Conservation (phyloP, 2,329 filamentous ascomycete species). For the Cryphonectria parasitica region DNA sequence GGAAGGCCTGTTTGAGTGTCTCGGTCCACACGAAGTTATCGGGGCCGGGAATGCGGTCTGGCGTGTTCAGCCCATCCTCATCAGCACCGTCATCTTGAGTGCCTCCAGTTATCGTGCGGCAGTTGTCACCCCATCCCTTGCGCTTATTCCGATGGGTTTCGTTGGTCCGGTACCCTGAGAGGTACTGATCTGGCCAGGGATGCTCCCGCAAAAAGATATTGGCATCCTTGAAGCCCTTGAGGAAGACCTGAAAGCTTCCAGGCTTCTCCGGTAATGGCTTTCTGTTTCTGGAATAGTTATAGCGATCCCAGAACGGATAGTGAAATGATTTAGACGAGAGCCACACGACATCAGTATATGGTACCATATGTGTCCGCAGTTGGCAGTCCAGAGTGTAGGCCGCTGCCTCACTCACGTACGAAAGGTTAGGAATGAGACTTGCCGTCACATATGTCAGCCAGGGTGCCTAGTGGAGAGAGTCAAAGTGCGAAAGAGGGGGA, state of each 20-base stretch:
- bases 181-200: constrained; percentile 93
- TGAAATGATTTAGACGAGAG: constrained; percentile 96
- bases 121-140: constrained; percentile 79
- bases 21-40: constrained; percentile 85
- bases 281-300: constrained; percentile 84
- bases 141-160: constrained; percentile 70
- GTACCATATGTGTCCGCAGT: constrained; percentile 87
- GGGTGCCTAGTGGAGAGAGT: background rate
- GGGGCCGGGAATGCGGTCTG: constrained; percentile 46
- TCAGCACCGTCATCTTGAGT: constrained; percentile 64
- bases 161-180: constrained; percentile 69
- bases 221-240: constrained; percentile 96
- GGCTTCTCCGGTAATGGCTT: constrained; percentile 87
- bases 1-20: constrained; percentile 82
- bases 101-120: constrained; percentile 63
- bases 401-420: constrained; percentile 96
- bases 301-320: constrained; percentile 96
- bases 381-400: constrained; percentile 94
- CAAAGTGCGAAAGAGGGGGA: too few relatives aligned
- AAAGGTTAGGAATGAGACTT: constrained; percentile 91
- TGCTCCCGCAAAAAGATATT: constrained; percentile 94
- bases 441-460: constrained; percentile 11
- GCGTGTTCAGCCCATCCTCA: constrained; percentile 42
- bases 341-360: constrained; percentile 93
- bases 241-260: constrained; percentile 95